A percentile compares a stretch with the other conserved stretches of the same genome.
phyloP scores from a whole-genome alignment of 306 rosid genomes.

The Medicago arabica region DNA sequence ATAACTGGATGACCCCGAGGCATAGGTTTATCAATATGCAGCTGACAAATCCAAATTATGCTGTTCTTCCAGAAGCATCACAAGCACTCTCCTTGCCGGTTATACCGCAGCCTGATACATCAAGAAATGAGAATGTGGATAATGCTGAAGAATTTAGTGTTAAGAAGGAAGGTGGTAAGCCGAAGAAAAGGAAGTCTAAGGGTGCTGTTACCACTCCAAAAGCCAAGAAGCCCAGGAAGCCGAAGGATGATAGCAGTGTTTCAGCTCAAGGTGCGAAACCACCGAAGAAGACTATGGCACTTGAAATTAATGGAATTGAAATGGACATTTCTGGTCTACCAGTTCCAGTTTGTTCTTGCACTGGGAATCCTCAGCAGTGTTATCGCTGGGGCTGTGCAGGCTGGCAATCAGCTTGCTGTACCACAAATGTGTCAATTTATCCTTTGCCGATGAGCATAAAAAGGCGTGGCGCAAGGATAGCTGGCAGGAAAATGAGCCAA shows the following conservation, averaged over 20 bases:
- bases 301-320: conserved; percentile 83
- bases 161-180: conserved; percentile 62
- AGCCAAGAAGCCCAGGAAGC: conserved; percentile 79
- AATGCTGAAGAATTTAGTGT: conserved; percentile 63
- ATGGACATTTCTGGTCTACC: conserved; percentile 95
- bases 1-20: conserved; percentile 74
- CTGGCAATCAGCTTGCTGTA: conserved; percentile 99
- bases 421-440: conserved; percentile 81
- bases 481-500: conserved; percentile 96
- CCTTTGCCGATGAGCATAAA: conserved; percentile 97
- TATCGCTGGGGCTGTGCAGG: conserved; percentile 98
- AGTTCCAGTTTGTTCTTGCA: conserved; percentile 89
- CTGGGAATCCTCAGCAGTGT: conserved; percentile 88
- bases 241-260: conserved; percentile 59
- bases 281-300: conserved; percentile 72
- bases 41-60: conserved; percentile 67
- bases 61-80: conserved; percentile 72
- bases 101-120: conserved; percentile 55
- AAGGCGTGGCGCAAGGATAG: conserved; percentile 95
- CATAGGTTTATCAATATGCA: conserved; percentile 75
- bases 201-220: conserved; percentile 64
- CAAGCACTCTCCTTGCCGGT: conserved; percentile 69
- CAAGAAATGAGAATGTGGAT: conserved; percentile 69
- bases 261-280: conserved; percentile 70
- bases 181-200: conserved; percentile 68